phyloP scores from a whole-genome alignment of 1,284 basidiomycete species.

The Inonotus obliquus region DNA sequence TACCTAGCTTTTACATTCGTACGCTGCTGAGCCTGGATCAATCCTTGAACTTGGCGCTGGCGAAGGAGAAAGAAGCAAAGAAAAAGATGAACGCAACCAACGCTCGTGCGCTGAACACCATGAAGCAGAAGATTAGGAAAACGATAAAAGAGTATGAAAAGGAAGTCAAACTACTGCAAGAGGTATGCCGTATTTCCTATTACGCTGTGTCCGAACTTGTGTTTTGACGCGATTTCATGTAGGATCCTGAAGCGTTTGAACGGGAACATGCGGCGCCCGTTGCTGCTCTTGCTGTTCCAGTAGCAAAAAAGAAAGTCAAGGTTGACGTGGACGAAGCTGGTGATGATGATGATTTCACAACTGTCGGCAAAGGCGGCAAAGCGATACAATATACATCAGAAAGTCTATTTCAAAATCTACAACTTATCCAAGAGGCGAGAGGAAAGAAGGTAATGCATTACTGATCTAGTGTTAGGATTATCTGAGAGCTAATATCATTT shows the following conservation, averaged over 20 bases:
- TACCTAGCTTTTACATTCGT: conserved; percentile 86
- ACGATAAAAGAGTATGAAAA: conserved; percentile 85
- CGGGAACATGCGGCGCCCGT: conserved; percentile 60
- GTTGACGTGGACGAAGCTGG: conserved; percentile 34
- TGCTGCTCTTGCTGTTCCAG: conserved; percentile 38
- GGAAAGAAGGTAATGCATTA: conserved; percentile 79
- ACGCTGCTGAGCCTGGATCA: conserved; percentile 76
- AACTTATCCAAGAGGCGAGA: conserved; percentile 89
- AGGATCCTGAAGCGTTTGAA: conserved; percentile 91
- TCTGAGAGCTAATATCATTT: conserved; percentile 15
- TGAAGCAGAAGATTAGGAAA: conserved; percentile 98
- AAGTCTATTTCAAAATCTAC: conserved; percentile 89
- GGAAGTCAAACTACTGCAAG: conserved; percentile 76
- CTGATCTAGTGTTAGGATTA: not conserved
- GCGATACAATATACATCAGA: conserved; percentile 83
- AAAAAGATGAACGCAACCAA: conserved; percentile 98
- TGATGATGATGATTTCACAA: conserved; percentile 77
- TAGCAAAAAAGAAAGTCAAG: conserved; percentile 41
- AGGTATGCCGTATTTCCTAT: conserved; percentile 39
- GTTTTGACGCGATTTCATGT: not conserved
- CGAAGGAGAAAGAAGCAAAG: conserved; percentile 83
- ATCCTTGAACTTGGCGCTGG: conserved; percentile 68
- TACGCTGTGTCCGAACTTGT: not conserved
- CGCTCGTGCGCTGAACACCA: conserved; percentile 90
- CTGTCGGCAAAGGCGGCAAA: conserved; percentile 90